Conservation (phyloP, 2,329 filamentous ascomycete genomes). For the Thielaviopsis ethacetica region DNA sequence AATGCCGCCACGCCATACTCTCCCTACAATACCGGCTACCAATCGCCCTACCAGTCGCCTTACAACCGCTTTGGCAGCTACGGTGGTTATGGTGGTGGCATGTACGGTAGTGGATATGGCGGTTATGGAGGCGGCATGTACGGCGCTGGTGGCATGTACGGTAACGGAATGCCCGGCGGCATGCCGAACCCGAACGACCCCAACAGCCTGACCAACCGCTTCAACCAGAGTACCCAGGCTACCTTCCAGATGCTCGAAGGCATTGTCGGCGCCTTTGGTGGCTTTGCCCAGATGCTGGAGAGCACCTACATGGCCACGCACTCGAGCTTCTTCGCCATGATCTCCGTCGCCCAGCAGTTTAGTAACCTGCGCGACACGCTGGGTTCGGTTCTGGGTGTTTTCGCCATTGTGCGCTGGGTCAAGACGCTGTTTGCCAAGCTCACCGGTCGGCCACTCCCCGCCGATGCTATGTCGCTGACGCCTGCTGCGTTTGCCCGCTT, state of each 20-base stretch:
- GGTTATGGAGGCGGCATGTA: conserved; percentile 29
- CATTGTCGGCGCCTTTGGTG: conserved; percentile 88
- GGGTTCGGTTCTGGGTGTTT: conserved; percentile 86
- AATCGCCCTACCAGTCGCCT: conserved; percentile 24
- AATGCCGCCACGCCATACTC: conserved; percentile 32
- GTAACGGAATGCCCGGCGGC: conserved; percentile 26
- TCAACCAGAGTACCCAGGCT: conserved; percentile 85
- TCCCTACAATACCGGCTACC: conserved; percentile 20
- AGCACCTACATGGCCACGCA: conserved; percentile 99
- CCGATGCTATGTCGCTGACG: conserved; percentile 71
- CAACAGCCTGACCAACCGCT: conserved; percentile 86
- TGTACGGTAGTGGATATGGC: conserved; percentile 13
- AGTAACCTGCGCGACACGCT: conserved; percentile 84
- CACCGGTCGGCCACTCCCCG: conserved; percentile 78
- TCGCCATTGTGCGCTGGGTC: conserved; percentile 89
- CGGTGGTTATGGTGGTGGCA: conserved; percentile 26
- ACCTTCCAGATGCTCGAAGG: conserved; percentile 98
- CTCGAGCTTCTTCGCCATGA: conserved; percentile 97
- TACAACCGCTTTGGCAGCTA: conserved; percentile 31
- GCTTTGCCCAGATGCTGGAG: conserved; percentile 97
- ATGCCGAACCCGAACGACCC: conserved; percentile 57
- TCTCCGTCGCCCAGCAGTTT: conserved; percentile 94
- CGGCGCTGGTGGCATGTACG: conserved; percentile 28
- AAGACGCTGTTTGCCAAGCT: conserved; percentile 81
- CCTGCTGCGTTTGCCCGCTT: conserved; percentile 85